Evolutionary conservation across 2,329 filamentous ascomycete genomes (phyloP).

Genomic region (Helicocarpus griseus): DNA sequence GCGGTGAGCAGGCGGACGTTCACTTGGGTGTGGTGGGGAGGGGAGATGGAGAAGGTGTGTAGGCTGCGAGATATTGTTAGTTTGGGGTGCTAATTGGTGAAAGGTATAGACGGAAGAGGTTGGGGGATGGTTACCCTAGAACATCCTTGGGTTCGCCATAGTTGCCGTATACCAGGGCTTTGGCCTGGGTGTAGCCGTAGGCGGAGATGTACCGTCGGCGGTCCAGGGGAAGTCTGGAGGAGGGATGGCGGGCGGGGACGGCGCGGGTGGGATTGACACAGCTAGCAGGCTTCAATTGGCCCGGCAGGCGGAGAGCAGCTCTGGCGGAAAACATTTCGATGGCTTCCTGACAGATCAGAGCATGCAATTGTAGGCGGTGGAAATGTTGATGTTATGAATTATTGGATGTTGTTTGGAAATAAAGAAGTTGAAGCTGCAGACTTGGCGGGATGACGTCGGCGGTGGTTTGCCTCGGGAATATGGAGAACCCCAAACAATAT

Average conservation of each 20-base stretch:
- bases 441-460: too few species aligned
- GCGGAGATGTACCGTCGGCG: constrained; percentile 33
- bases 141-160: constrained; percentile 42
- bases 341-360: not conserved
- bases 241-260: not conserved
- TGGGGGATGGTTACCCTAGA: constrained; percentile 24
- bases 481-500: too few species aligned
- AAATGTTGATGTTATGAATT: too few species aligned
- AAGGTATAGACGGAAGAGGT: not conserved
- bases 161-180: constrained; percentile 39
- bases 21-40: constrained; percentile 50
- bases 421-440: too few species aligned
- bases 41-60: constrained; percentile 41
- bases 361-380: not conserved
- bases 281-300: constrained; percentile 1
- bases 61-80: constrained; percentile 21
- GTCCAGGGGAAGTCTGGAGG: constrained; percentile 11
- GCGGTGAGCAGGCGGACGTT: constrained; percentile 82
- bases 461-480: too few species aligned
- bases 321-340: constrained; percentile 2
- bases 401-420: too few species aligned
- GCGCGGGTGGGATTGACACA: not conserved
- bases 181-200: constrained; percentile 42
- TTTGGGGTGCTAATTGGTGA: not conserved
- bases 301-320: not conserved